Base-by-base conservation (phyloP, 2,329 filamentous ascomycete species). In the Trichoderma asperellum region DNA sequence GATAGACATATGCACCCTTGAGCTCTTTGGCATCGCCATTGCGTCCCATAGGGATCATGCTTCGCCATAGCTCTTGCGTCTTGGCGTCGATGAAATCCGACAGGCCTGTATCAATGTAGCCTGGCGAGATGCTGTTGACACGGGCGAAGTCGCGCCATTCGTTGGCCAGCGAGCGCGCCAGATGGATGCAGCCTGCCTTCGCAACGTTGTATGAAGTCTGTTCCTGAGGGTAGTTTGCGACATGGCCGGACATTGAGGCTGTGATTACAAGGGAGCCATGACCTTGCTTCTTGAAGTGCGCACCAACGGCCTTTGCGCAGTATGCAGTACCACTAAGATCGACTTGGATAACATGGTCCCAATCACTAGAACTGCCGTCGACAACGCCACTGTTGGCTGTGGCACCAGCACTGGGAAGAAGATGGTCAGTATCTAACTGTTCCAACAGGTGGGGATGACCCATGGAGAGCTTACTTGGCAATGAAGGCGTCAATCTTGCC, bases 1-100 rank as follows among this genome's bases (percentile, higher is more conserved):
- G 84, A 80, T 93, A 94, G 63, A 94, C 83, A 77, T 91, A 95
- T n/a, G 90, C 90, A 8, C 89, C 91, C 82, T 92, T 92, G 73
- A 93, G 82, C 83, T 94, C 91, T 74, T 89, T 87, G 1, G 87
- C 82, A 65, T 88, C 81, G 5, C 90, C 91, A 75, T 92, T 88
- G 74, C 91, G 83, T 49, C 86, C 89, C 86, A 93, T 88, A 58
- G 91, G 91, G 64, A 91, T 93, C 85, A 92, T 92, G 76, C 87
- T 86, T 76, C 86, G 85, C 91, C 91, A 93, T 71, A 92, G 85
- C 66, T 88, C 84, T 83, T 93, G 91, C 14, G 87, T 91, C 77
- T 91, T 87, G 29, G 83, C 72, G 8, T 87, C 84, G n/a, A 90
- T 83, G 71, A 91, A 92, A 75, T 86, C 84, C 35, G 88, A 89